Conservation (phyloP, 352 stramenopile species). For the Peronospora belbahrii region DNA sequence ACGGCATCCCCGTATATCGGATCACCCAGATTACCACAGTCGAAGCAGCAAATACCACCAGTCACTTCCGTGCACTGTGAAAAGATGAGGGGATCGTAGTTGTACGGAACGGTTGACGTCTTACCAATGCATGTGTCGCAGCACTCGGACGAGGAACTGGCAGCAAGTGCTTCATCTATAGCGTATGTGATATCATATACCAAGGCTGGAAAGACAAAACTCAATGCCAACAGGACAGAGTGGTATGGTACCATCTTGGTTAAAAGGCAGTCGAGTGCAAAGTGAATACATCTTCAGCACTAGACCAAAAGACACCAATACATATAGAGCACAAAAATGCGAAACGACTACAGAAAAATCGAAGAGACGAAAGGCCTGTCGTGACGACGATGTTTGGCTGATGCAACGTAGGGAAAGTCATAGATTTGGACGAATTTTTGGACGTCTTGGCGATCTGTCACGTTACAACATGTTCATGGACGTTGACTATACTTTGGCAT, state of each 20-base stretch:
- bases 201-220: slow-evolving; percentile 1
- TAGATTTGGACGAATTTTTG: no score
- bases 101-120: slow-evolving; percentile 40
- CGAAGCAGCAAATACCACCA: slow-evolving; percentile 66
- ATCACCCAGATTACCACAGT: slow-evolving; percentile 39
- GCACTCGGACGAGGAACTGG: slow-evolving; percentile 28
- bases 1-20: slow-evolving; percentile 25
- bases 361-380: slow-evolving; percentile 2
- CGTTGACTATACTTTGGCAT: no score
- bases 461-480: no score
- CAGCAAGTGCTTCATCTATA: slow-evolving; percentile 6
- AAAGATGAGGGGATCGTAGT: slow-evolving; percentile 61
- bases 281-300: neutral
- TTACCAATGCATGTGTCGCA: slow-evolving; percentile 68
- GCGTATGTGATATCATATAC: slow-evolving; percentile 4
- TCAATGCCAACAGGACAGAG: slow-evolving; percentile 2
- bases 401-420: no score
- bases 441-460: no score
- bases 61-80: slow-evolving; percentile 36
- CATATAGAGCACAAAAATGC: slow-evolving; percentile 6
- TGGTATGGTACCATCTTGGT: neutral
- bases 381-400: slow-evolving; percentile 4
- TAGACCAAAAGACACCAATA: neutral
- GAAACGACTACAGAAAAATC: slow-evolving; percentile 5
- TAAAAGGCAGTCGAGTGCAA: neutral